Base-by-base conservation (phyloP, 352 stramenopile genomes). In the Phytophthora meadii region DNA sequence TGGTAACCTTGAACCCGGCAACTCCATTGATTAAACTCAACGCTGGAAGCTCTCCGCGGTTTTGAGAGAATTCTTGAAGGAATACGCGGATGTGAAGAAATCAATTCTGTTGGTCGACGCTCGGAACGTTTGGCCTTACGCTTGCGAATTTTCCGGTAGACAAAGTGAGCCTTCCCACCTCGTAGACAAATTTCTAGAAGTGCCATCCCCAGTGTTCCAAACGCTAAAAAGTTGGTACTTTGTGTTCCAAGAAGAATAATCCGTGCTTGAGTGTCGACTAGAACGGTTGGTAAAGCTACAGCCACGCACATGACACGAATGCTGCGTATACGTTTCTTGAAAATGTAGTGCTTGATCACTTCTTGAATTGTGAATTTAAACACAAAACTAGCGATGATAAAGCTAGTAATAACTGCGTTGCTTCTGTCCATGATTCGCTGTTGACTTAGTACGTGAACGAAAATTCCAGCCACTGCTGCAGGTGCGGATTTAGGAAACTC, bases 291-390 rank as follows among this genome's bases (percentile, higher is more conserved):
- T 3, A 84, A 36, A 1, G 55, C 76, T 2, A 85, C 72, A 0
- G 58, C 45, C 2, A 66, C 51, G 17, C 66, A 81, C 53, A 85
- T 85, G 12, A 63, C 65, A 4, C 68, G 69, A 19, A 60, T 65
- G 32, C 75, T 70, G 5, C 68, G 50, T 2, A 76, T 62, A 1
- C 54, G 42, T 11, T 70, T 74, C 11, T 54, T 68, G 6, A 74
- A 22, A 14, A 82, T 48, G 10, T 61, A 56, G 19, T 48, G 34
- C 53, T 82, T 81, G 7, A 56, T 60, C 10, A 32, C 34, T 24
- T 85, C 76, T 46, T 85, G 74, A 5, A 74, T 65, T 4, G 53
- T 11, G 1, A 85, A n/a, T 22, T 84, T 84, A 37, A 81, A 48
- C 4, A 39, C 19, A 4, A 73, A 44, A 22, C 76, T 82, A 5